Base-by-base conservation (phyloP, 352 stramenopile species). In the Globisporangium sylvaticum region DNA sequence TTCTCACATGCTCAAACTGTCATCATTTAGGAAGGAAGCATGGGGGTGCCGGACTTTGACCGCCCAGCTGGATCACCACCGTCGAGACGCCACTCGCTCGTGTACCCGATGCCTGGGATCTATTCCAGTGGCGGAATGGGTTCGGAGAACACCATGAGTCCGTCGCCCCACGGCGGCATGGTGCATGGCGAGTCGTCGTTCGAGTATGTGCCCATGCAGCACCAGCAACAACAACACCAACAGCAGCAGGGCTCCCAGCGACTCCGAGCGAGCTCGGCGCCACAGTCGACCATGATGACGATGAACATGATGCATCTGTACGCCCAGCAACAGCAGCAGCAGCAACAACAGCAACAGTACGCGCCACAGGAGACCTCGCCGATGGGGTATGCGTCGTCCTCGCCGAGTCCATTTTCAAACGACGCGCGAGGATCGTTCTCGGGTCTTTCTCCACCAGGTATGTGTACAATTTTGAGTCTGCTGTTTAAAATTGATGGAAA, bases 191-290 rank as follows among this genome's bases (percentile, higher is more conserved):
- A 82, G 24, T 4, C 63, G 2, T 50, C 65, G 1, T 84, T 86
- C 48, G 80, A 86, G 54, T 88, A 88, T 65, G 68, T 83, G 22
- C 62, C 78, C 1, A 77, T 83, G 74, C 75, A 77, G 37, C 58
- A 70, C 18, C 66, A 72, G 10, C 71, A 81, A 8, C 76, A 78
- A 15, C 62, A 46, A 4, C 67, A 69, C 32, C 55, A 60, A 4
- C 55, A 60, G 10, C 55, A 61, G 1, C 55, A 20, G 10, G 24
- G 7, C 9, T 32, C 22, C 5, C 42, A 66, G 31, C 56, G 56
- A 31, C 15, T 67, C 14, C 58, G 58, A 14, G 39, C 65, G 14
- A 62, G 37, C 29, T 71, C 65, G 1, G 60, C 31, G 9, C 59
- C 68, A 14, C 37, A 55, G 25, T 48, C 50, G 1, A 46, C 32